Evolutionary conservation across 371 early-diverging fungal genomes (phyloP).

Genomic region (Mucor racemosus): DNA sequence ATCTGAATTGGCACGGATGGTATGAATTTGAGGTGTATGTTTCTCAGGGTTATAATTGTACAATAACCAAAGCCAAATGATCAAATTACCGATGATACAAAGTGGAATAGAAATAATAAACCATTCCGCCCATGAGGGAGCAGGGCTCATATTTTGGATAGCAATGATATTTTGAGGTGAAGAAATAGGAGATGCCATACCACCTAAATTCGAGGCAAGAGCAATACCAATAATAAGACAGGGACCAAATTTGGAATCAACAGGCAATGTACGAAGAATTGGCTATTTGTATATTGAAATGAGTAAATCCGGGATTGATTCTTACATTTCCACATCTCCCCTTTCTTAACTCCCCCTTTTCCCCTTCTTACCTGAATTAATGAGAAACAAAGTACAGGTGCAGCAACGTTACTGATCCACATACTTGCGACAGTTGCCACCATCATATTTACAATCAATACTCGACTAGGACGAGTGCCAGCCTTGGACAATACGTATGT

Average conservation of each 20-base stretch:
- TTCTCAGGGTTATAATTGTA: slow-evolving; percentile 69
- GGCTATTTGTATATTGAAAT: slow-evolving; percentile 37
- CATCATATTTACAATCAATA: slow-evolving; percentile 77
- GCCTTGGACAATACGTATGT: slow-evolving; percentile 69
- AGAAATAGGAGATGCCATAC: slow-evolving; percentile 83
- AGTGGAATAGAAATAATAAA: slow-evolving; percentile 63
- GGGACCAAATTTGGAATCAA: slow-evolving; percentile 63
- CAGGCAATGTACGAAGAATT: slow-evolving; percentile 73
- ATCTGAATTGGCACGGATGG: slow-evolving; percentile 61
- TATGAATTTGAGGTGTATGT: slow-evolving; percentile 59
- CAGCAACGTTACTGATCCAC: slow-evolving; percentile 87
- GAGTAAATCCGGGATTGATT: neutral
- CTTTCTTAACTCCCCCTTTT: neutral
- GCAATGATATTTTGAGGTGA: slow-evolving; percentile 81
- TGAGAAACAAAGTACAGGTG: slow-evolving; percentile 83
- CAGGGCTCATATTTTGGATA: slow-evolving; percentile 72
- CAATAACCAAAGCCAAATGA: slow-evolving; percentile 67
- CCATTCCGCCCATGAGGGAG: slow-evolving; percentile 72
- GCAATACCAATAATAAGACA: slow-evolving; percentile 82
- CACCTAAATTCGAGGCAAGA: slow-evolving; percentile 79
- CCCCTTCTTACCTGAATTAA: slow-evolving; percentile 40
- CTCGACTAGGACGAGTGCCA: slow-evolving; percentile 69
- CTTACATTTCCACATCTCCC: neutral
- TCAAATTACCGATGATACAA: slow-evolving; percentile 61
- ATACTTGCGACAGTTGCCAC: slow-evolving; percentile 77